phyloP scores from a whole-genome alignment of 352 stramenopile species.

The Halophytophthora polymorphica region DNA sequence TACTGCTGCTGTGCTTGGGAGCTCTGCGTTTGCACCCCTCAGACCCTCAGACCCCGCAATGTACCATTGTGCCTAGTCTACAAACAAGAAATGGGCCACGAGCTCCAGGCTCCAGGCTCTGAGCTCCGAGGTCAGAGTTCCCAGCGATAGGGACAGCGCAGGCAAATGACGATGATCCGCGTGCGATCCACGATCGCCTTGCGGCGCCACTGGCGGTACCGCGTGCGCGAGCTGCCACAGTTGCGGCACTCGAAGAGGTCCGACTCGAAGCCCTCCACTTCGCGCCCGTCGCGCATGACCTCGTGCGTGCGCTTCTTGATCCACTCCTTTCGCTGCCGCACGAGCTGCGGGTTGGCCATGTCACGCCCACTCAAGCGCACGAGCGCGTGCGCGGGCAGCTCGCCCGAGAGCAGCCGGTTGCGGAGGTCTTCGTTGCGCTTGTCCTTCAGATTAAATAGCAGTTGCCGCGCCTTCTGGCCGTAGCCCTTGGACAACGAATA shows the following conservation, averaged over 20 bases:
- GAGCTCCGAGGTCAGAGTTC: slow-evolving; percentile 44
- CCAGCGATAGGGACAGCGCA: slow-evolving; percentile 74
- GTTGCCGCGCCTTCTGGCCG: slow-evolving; percentile 70
- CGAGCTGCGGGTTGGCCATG: slow-evolving; percentile 86
- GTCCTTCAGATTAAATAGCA: slow-evolving; percentile 86
- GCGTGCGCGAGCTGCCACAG: slow-evolving; percentile 68
- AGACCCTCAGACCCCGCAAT: too few species aligned
- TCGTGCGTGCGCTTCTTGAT: slow-evolving; percentile 84
- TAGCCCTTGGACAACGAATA: slow-evolving; percentile 76
- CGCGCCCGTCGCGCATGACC: slow-evolving; percentile 69
- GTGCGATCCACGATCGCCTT: slow-evolving; percentile 83
- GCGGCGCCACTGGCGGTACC: slow-evolving; percentile 78
- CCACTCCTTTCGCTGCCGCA: slow-evolving; percentile 78
- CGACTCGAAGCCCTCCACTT: slow-evolving; percentile 70
- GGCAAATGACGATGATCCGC: slow-evolving; percentile 80
- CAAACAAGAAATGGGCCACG: too few species aligned
- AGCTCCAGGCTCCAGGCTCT: too few species aligned
- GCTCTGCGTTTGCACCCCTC: too few species aligned
- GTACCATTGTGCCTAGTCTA: too few species aligned
- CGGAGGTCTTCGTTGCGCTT: slow-evolving; percentile 60
- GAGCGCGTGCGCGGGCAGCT: slow-evolving; percentile 45
- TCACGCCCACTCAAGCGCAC: slow-evolving; percentile 76
- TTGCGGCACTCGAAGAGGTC: slow-evolving; percentile 81
- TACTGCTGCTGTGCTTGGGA: too few species aligned
- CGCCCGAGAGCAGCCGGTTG: slow-evolving; percentile 60